phyloP scores from a whole-genome alignment of 2,329 filamentous ascomycete species.

The Penicillium sp. region DNA sequence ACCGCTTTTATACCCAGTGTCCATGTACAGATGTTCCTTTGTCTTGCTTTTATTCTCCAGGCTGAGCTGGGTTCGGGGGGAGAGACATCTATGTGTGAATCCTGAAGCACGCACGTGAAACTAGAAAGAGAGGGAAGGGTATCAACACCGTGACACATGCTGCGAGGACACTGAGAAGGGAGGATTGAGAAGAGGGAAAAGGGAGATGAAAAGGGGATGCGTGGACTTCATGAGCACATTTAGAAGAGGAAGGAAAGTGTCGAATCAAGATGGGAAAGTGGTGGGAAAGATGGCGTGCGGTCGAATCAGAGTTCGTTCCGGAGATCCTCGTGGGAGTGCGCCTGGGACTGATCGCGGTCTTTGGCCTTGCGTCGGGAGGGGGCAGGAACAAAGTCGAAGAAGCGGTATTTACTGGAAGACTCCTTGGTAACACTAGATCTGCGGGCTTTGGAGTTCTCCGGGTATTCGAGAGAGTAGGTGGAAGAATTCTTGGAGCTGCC shows the following conservation, averaged over 20 bases:
- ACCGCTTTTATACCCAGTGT: neutral
- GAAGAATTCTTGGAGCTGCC: constrained; percentile 47
- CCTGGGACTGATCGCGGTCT: constrained; percentile 35
- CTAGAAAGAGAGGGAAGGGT: constrained; percentile 36
- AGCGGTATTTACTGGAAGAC: constrained; percentile 39
- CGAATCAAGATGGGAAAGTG: constrained; percentile 14
- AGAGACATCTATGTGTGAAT: constrained; percentile 4
- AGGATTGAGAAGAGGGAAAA: constrained; percentile 6
- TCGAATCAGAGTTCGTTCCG: constrained; percentile 28
- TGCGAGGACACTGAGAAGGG: constrained; percentile 18
- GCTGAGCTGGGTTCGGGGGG: neutral
- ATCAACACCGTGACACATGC: constrained; percentile 44
- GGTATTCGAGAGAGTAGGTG: constrained; percentile 42
- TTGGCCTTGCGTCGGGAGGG: constrained; percentile 41
- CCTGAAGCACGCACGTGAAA: constrained; percentile 17
- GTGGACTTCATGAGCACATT: constrained; percentile 36
- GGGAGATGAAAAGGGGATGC: constrained; percentile 20
- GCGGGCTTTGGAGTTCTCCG: constrained; percentile 35
- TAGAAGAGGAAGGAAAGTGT: constrained; percentile 12
- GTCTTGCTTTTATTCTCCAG: neutral
- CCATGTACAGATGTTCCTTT: neutral
- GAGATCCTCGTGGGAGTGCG: constrained; percentile 33
- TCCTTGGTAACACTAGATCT: constrained; percentile 40
- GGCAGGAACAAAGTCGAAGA: constrained; percentile 44
- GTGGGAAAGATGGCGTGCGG: constrained; percentile 2